Evolutionary conservation across 306 rosid species (phyloP).

Genomic region (Vigna mungo): DNA sequence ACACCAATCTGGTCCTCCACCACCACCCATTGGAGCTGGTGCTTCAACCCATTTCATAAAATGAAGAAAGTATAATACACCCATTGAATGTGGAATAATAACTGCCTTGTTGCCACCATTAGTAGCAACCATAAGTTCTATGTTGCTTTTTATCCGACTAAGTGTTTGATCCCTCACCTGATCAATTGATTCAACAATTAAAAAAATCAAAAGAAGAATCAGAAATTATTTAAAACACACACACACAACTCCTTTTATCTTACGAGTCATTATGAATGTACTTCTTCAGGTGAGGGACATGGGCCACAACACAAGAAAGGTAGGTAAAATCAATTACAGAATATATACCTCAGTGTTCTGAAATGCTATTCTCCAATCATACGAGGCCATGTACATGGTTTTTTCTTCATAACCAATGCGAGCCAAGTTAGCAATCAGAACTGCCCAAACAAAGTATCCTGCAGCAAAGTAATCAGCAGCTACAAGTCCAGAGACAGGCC

Average conservation of each 20-base stretch:
- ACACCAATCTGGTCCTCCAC: constrained; percentile 91
- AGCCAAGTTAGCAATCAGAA: constrained; percentile 86
- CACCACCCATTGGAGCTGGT: constrained; percentile 92
- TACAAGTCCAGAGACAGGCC: constrained; percentile 86
- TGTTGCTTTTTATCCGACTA: constrained; percentile 85
- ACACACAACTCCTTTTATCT: background rate
- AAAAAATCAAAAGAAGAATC: background rate
- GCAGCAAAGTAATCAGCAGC: constrained; percentile 94
- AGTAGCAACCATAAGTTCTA: constrained; percentile 82
- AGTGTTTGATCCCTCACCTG: constrained; percentile 85
- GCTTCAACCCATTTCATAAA: constrained; percentile 95
- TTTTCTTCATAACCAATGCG: constrained; percentile 88
- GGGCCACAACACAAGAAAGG: constrained; percentile 15
- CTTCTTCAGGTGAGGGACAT: background rate
- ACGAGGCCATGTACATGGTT: constrained; percentile 88
- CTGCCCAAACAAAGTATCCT: constrained; percentile 93
- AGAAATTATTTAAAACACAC: background rate
- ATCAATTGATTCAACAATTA: constrained; percentile 29
- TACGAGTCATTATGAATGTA: constrained; percentile 38
- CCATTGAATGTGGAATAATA: constrained; percentile 91
- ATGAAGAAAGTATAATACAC: constrained; percentile 84
- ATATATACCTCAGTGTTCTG: constrained; percentile 93
- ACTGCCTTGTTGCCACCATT: constrained; percentile 85
- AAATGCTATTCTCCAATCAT: constrained; percentile 90
- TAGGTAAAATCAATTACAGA: background rate